Evolutionary conservation across 179 eudicot species (phyloP).

Genomic region (Corrigiola litoralis): DNA sequence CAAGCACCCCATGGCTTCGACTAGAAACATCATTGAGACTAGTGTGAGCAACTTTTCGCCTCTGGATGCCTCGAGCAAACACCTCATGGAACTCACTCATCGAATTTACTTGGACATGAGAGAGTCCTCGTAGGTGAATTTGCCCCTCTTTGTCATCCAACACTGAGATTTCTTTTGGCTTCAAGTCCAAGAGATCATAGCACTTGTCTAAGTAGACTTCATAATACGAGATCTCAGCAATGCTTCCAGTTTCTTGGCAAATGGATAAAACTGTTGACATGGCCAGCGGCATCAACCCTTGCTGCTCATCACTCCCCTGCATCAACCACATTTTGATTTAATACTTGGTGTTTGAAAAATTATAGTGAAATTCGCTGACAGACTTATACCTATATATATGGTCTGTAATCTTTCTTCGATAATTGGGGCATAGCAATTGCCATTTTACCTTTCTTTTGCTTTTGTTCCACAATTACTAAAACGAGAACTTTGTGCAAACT

Average conservation of each 20-base stretch:
- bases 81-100: slow-evolving; percentile 53
- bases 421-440: too few species aligned
- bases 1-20: slow-evolving; percentile 83
- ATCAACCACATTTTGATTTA: slow-evolving; percentile 13
- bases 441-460: too few species aligned
- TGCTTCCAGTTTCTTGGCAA: slow-evolving; percentile 51
- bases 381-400: too few species aligned
- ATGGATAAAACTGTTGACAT: slow-evolving; percentile 60
- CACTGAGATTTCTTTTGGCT: slow-evolving; percentile 58
- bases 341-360: too few species aligned
- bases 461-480: too few species aligned
- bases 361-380: too few species aligned
- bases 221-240: slow-evolving; percentile 64
- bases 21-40: slow-evolving; percentile 87
- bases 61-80: slow-evolving; percentile 56
- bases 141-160: slow-evolving; percentile 77
- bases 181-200: slow-evolving; percentile 74
- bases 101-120: slow-evolving; percentile 52
- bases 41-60: slow-evolving; percentile 82
- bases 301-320: slow-evolving; percentile 77
- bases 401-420: too few species aligned
- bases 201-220: slow-evolving; percentile 87
- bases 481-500: too few species aligned
- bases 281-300: slow-evolving; percentile 67
- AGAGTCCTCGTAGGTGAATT: slow-evolving; percentile 66